phyloP scores from a whole-genome alignment of 768 basidiomycete genomes.

The Pleurotus ostreatus region DNA sequence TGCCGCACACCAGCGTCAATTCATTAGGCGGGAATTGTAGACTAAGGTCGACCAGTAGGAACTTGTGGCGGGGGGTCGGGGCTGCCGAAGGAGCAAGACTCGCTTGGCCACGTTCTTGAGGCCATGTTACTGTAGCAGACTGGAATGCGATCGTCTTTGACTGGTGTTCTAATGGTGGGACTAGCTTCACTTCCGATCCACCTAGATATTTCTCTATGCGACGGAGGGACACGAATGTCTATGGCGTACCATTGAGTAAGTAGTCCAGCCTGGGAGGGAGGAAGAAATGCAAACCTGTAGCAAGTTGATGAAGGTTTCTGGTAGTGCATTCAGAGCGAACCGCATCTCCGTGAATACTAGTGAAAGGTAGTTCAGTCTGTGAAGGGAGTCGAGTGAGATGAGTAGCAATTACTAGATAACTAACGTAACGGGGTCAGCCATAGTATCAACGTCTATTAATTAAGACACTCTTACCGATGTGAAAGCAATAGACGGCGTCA shows the following conservation, averaged over 20 bases:
- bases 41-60: constrained; percentile 74
- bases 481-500: constrained; percentile 72
- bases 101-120: constrained; percentile 57
- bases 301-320: constrained; percentile 88
- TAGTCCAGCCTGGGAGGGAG: not conserved
- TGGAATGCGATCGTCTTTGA: constrained; percentile 67
- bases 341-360: constrained; percentile 85
- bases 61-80: constrained; percentile 74
- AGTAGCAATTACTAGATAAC: not conserved
- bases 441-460: too few relatives aligned
- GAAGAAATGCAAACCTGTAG: constrained; percentile 51
- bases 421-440: not conserved
- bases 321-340: constrained; percentile 82
- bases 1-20: constrained; percentile 83
- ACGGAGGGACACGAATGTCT: constrained; percentile 80
- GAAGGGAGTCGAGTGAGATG: not conserved
- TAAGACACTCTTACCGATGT: not conserved
- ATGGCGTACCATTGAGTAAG: not conserved
- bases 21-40: constrained; percentile 76
- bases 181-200: constrained; percentile 63
- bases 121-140: constrained; percentile 89
- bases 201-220: constrained; percentile 90
- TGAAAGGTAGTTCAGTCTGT: not conserved
- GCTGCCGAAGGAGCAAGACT: constrained; percentile 49
- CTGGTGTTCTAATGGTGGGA: constrained; percentile 54